Conservation (phyloP, 2,329 filamentous ascomycete species). For the Didymella exigua region DNA sequence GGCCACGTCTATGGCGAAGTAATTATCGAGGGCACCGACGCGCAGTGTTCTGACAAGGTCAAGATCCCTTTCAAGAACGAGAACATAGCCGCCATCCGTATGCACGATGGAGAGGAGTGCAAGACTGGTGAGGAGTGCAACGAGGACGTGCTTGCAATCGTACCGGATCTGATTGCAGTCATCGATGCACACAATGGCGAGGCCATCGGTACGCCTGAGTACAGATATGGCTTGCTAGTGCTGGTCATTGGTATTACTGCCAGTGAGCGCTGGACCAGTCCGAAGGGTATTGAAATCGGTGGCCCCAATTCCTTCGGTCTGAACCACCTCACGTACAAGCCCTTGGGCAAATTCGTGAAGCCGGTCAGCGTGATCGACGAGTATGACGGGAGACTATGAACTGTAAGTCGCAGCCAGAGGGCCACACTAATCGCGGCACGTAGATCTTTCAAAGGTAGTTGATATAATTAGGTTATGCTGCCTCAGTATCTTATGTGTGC, state of each 20-base stretch:
- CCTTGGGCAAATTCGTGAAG: conserved; percentile 59
- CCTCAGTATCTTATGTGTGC: conserved; percentile 23
- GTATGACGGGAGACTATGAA: conserved; percentile 40
- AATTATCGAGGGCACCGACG: conserved; percentile 44
- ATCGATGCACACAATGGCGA: conserved; percentile 57
- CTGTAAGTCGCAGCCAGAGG: background rate
- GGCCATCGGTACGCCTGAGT: conserved; percentile 61
- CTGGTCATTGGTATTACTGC: conserved; percentile 61
- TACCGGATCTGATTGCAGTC: conserved; percentile 58
- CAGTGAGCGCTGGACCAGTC: conserved; percentile 60
- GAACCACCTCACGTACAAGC: conserved; percentile 55
- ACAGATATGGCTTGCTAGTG: conserved; percentile 60
- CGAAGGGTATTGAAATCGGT: conserved; percentile 56
- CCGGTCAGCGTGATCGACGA: conserved; percentile 62
- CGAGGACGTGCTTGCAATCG: conserved; percentile 53
- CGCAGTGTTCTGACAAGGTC: conserved; percentile 52
- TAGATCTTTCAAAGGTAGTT: background rate
- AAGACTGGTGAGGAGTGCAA: conserved; percentile 41
- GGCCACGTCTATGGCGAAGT: conserved; percentile 52
- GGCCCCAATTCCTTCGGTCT: conserved; percentile 59
- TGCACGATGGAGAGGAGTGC: conserved; percentile 32
- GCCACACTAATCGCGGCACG: background rate
- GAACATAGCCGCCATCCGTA: conserved; percentile 65
- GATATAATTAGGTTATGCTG: conserved; percentile 23
- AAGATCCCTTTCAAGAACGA: conserved; percentile 77